Conservation (phyloP, 2,329 filamentous ascomycete genomes). For the Alternaria gansuensis region DNA sequence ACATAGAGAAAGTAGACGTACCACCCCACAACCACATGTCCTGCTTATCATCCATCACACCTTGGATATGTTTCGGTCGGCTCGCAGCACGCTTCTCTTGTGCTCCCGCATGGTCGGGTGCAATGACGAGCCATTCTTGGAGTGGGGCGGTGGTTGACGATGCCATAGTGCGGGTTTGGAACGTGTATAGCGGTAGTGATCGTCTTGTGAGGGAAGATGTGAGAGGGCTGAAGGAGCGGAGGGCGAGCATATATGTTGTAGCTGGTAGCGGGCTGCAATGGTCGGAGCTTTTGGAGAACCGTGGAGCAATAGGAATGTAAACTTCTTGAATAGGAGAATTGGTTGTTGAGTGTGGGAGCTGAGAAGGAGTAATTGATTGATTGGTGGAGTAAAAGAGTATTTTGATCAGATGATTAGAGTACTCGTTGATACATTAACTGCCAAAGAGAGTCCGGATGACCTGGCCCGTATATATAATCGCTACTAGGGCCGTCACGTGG, state of each 20-base stretch:
- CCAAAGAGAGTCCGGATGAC: background rate
- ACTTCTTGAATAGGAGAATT: background rate
- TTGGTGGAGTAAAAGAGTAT: background rate
- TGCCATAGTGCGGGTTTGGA: conserved; percentile 34
- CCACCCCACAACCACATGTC: conserved; percentile 51
- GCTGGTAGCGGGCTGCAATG: background rate
- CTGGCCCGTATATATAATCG: no score
- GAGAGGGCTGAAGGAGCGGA: conserved; percentile 14
- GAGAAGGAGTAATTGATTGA: no score
- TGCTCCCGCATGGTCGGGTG: conserved; percentile 56
- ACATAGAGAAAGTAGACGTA: conserved; percentile 25
- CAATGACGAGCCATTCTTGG: conserved; percentile 62
- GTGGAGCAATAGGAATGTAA: background rate
- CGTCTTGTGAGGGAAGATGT: background rate
- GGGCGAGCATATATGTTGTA: conserved; percentile 18
- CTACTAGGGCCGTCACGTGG: no score
- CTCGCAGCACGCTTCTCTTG: conserved; percentile 57
- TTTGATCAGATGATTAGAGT: background rate
- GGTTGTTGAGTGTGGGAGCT: background rate
- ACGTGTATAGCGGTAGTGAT: background rate
- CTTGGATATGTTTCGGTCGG: conserved; percentile 49
- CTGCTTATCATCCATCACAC: conserved; percentile 40
- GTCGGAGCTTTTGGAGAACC: background rate
- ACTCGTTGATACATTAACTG: no score
- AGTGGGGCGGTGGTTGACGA: conserved; percentile 27